Conservation (phyloP, 2,329 filamentous ascomycete genomes). For the Fusarium irregulare region DNA sequence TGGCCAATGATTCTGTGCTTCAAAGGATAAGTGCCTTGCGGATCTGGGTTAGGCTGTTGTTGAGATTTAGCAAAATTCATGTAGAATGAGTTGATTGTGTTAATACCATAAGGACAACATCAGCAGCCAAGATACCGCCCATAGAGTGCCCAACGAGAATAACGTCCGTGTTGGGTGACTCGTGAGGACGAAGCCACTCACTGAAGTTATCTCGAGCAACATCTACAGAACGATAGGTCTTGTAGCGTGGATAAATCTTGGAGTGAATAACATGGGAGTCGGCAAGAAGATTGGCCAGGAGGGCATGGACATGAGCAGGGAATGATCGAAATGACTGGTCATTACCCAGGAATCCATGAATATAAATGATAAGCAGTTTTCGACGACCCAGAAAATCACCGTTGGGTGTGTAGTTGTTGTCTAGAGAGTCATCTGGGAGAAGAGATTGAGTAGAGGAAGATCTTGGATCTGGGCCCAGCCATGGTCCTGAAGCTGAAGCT, state of each 20-base stretch:
- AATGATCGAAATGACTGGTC: slow-evolving; percentile 90
- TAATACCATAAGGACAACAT: slow-evolving; percentile 75
- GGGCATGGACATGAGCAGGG: slow-evolving; percentile 85
- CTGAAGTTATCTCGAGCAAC: slow-evolving; percentile 87
- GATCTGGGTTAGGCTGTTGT: slow-evolving; percentile 49
- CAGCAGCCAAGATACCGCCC: slow-evolving; percentile 85
- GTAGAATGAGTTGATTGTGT: neutral
- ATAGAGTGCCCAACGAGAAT: slow-evolving; percentile 90
- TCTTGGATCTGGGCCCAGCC: slow-evolving; percentile 56
- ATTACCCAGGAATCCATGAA: slow-evolving; percentile 92
- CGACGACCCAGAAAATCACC: slow-evolving; percentile 52
- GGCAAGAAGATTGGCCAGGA: slow-evolving; percentile 72
- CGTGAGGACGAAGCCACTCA: slow-evolving; percentile 82
- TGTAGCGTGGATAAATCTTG: slow-evolving; percentile 86
- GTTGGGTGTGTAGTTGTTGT: slow-evolving; percentile 6
- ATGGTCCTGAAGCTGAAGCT: slow-evolving; percentile 14
- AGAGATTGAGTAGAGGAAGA: slow-evolving; percentile 62
- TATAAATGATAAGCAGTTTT: slow-evolving; percentile 80
- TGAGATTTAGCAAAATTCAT: neutral
- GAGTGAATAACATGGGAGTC: slow-evolving; percentile 85
- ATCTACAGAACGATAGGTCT: slow-evolving; percentile 76
- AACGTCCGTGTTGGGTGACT: slow-evolving; percentile 78
- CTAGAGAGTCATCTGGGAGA: slow-evolving; percentile 41
- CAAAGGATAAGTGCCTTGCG: slow-evolving; percentile 57
- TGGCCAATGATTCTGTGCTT: slow-evolving; percentile 83